These are phyloP conservation scores for Asparagopsis taxiformis DNA, from an alignment of 31 red algal species.

Conservation along the genomic window DNA sequence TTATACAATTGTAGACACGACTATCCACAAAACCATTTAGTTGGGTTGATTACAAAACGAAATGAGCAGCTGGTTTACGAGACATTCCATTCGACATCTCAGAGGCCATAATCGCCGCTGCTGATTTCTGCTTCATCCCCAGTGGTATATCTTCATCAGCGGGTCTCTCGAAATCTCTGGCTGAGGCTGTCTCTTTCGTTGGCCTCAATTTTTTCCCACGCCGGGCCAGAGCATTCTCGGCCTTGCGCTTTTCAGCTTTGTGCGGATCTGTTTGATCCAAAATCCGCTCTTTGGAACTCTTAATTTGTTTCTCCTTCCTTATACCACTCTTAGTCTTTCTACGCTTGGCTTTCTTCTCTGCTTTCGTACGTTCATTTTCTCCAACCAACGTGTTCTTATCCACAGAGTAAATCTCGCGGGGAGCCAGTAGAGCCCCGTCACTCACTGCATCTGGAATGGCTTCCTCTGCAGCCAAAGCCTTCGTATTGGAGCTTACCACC, in stretches of 20 bases:
- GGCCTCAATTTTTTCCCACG: conserved; percentile 44
- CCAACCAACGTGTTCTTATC: conserved; percentile 50
- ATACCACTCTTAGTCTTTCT: conserved; percentile 40
- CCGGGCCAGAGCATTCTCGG: conserved; percentile 34
- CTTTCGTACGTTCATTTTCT: conserved; percentile 50
- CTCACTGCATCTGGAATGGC: conserved; percentile 75
- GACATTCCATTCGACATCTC: not conserved
- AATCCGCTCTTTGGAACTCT: conserved; percentile 7
- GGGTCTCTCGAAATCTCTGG: not conserved
- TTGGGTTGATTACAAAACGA: not conserved
- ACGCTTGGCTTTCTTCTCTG: conserved; percentile 31
- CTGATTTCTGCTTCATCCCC: not conserved
- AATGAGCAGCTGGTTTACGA: not conserved
- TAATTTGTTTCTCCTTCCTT: conserved; percentile 10
- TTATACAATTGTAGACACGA: too few relatives aligned
- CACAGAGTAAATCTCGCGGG: conserved; percentile 49
- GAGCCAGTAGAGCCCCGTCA: conserved; percentile 41
- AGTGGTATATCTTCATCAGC: not conserved
- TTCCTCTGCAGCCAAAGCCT: conserved; percentile 61
- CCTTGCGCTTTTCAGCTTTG: conserved; percentile 36
- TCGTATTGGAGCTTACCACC: conserved; percentile 29
- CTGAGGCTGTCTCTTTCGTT: not conserved
- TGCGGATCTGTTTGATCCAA: conserved; percentile 34
- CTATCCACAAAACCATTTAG: too few relatives aligned
- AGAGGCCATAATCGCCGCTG: not conserved